These are phyloP conservation scores for barley (Hordeum vulgare) DNA, from an alignment of 176 grass and related monocot species.

Conservation along the genomic window MorexV3_pseudomolecules_assembly NC_058522.1:3753749-3754248, in stretches of 20 bases:
- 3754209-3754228: too few relatives aligned
- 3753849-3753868: constrained; percentile 25
- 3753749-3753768: accelerated
- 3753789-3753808: background rate
- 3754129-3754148: too few relatives aligned
- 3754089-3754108: too few relatives aligned
- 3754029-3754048: too few relatives aligned
- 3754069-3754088: too few relatives aligned
- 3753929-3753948: background rate
- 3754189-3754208: too few relatives aligned
- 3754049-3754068: too few relatives aligned
- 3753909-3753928: background rate
- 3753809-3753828: background rate
- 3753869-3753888: constrained; percentile 16
- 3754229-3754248: too few relatives aligned
- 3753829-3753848: background rate
- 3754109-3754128: background rate
- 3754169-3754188: too few relatives aligned
- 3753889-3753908: background rate
- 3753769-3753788: background rate
- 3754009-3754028: too few relatives aligned
- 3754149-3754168: too few relatives aligned
- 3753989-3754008: too few relatives aligned
- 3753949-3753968: constrained; percentile 22
- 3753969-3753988: background rate